Evolutionary conservation across 371 early-diverging fungal genomes (phyloP).

Genomic region (Thermomucor indicae-seudaticae): DNA sequence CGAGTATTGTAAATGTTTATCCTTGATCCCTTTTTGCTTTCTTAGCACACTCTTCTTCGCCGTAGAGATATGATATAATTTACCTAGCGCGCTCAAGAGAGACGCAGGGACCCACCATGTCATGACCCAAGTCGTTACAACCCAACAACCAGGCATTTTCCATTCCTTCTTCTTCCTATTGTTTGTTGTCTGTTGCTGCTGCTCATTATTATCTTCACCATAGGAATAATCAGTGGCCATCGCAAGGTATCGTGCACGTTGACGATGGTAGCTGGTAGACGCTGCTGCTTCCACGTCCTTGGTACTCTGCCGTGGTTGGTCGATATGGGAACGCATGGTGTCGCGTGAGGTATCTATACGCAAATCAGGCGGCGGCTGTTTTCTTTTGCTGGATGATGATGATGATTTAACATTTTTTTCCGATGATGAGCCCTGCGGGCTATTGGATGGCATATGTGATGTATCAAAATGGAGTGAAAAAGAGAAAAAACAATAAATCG

Average conservation of each 20-base stretch:
- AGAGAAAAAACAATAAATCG: not conserved
- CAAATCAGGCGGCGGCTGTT: not conserved
- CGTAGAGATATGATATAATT: not conserved
- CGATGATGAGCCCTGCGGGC: not conserved
- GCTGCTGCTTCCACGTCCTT: not conserved
- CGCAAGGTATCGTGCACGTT: constrained; percentile 15
- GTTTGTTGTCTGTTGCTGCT: constrained; percentile 2
- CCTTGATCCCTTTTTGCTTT: constrained; percentile 35
- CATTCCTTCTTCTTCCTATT: constrained; percentile 7
- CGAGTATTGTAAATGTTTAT: constrained; percentile 73
- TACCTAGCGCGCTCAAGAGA: constrained; percentile 17
- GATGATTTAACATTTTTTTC: not conserved
- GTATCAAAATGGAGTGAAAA: not conserved
- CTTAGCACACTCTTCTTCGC: not conserved
- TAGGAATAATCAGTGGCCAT: constrained; percentile 2
- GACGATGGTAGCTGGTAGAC: constrained; percentile 10
- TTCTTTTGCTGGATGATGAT: not conserved
- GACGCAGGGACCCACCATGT: constrained; percentile 44
- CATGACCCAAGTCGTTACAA: constrained; percentile 27
- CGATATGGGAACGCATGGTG: not conserved
- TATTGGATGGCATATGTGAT: not conserved
- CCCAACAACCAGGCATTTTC: constrained; percentile 24
- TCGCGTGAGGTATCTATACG: constrained; percentile 4
- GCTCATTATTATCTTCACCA: constrained; percentile 2
- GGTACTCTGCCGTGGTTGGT: not conserved